Evolutionary conservation across 768 basidiomycete genomes (phyloP), one percentile per base, ranked within the genome.

Genomic region (Russula compacta): DNA sequence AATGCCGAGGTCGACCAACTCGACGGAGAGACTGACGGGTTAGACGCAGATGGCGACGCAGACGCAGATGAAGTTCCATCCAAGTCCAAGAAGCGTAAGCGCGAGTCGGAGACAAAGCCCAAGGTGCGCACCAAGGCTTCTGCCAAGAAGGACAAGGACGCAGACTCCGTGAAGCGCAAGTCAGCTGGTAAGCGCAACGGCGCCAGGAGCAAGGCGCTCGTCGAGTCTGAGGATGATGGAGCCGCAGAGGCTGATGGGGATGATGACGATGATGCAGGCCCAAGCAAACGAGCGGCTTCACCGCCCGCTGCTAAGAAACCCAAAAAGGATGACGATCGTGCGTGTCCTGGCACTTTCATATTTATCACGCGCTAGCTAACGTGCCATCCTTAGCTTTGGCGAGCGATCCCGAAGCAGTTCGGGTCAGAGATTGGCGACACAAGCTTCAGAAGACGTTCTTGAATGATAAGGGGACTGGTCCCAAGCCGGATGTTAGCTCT

Each of bases 351-450:
- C 14, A 9, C 36, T 24, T 51, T 24, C 35, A 14, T n/a, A 1
- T 4, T 17, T 35, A 12, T 11, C 11, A 14, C 42, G 19, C 33
- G 49, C 40, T 11, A 6, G 15, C 48, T 35, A 39, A 51, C 58
- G 19, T 50, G 46, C 49, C 53, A 35, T 17, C 53, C 78, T 78
- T 76, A 59, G 76, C 77, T 54, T 64, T 84, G 56, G 73, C 75
- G 44, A 75, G 71, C 52, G 84, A 88, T 71, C 79, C 79, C 1
- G 86, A 87, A 63, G 87, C 84, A 24, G 68, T 76, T 57, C 85
- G 86, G 71, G 92, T 95, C 67, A 85, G 89, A 69, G 88, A 90
- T 60, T 95, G 94, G 93, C 79, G 95, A 66, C 92, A 95, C 72
- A 88, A 84, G 72, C 80, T 97, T 2, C 94, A 98, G 74, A 89